These are phyloP conservation scores for Cydonia oblonga DNA, from an alignment of 331 rosid species.

Conservation along the genomic window DNA sequence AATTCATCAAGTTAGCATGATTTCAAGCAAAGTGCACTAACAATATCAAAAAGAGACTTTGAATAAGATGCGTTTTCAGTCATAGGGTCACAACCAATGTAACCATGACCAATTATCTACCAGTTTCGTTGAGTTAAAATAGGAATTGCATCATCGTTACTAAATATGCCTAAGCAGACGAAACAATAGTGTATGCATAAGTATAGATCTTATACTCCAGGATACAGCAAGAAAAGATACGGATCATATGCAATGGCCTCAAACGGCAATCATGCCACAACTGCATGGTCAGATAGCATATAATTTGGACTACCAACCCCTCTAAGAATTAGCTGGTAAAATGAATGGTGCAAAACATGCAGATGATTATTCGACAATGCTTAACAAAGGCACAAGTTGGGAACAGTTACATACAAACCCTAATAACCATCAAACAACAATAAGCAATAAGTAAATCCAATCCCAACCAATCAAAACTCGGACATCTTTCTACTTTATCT, in stretches of 20 bases:
- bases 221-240: not conserved
- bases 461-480: not conserved
- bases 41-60: not conserved
- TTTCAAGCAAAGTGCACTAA: not conserved
- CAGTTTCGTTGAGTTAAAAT: not conserved
- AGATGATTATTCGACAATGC: not conserved
- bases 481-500: not conserved
- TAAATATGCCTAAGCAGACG: too few relatives aligned
- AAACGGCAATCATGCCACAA: not conserved
- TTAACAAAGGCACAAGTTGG: not conserved
- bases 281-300: not conserved
- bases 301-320: not conserved
- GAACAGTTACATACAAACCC: not conserved
- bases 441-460: not conserved
- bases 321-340: not conserved
- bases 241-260: not conserved
- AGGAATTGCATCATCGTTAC: not conserved
- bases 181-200: not conserved
- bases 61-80: not conserved
- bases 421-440: too few relatives aligned
- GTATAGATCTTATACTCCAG: not conserved
- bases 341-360: not conserved
- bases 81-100: not conserved
- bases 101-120: not conserved
- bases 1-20: conserved; percentile 9